Conservation (phyloP, 257 asterid species). For the Solanum appendiculatum region DNA sequence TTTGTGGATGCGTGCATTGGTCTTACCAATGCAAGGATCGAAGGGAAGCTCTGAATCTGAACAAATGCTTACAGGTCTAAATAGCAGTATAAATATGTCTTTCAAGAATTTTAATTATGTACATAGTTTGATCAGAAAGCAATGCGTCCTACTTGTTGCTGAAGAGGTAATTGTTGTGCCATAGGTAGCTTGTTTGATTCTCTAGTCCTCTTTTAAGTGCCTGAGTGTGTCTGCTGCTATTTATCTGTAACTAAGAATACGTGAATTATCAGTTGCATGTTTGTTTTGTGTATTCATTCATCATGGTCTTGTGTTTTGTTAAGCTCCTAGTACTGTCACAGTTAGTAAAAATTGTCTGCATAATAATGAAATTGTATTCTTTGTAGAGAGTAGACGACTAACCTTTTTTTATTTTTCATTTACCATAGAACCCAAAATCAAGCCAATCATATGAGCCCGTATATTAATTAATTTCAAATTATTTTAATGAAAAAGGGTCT, state of each 20-base stretch:
- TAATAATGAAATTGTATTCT: no score
- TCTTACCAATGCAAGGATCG: conserved; percentile 53
- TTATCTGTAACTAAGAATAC: background rate
- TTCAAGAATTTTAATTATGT: background rate
- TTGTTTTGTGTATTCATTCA: background rate
- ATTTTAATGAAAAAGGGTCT: no score
- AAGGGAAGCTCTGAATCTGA: conserved; percentile 39
- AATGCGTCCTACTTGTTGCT: background rate
- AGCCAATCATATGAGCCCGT: no score
- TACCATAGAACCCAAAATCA: no score
- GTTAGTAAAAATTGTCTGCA: no score
- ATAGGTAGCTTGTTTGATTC: background rate
- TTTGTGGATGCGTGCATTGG: conserved; percentile 85
- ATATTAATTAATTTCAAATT: no score
- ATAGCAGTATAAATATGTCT: background rate
- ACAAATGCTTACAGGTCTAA: background rate
- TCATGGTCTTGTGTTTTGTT: background rate
- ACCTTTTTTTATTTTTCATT: no score
- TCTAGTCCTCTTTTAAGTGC: background rate
- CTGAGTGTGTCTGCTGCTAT: background rate
- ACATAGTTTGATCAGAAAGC: background rate
- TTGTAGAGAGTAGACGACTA: no score
- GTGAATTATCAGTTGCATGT: background rate
- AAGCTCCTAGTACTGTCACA: background rate
- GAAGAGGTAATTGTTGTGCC: background rate